Percentiles rank a stretch among this genome's conserved stretches.
Conservation (phyloP, 352 stramenopile species). For the Thraustochytrium sp. region DNA sequence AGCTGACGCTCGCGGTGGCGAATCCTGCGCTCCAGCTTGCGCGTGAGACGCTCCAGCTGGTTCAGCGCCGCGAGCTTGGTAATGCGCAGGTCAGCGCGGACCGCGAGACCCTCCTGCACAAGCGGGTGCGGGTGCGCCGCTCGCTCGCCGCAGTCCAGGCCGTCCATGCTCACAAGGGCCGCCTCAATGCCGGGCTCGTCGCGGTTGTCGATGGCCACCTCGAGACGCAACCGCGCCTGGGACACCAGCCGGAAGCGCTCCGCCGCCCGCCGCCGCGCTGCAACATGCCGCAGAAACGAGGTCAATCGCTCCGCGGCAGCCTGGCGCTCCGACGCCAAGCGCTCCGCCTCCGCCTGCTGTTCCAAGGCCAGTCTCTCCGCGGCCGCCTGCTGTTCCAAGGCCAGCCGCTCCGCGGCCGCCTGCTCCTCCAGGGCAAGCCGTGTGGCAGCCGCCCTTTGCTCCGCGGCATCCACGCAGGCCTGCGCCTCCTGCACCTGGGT, state of each 20-base stretch:
- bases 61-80: slow-evolving; percentile 20
- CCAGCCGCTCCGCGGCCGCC: too few species aligned
- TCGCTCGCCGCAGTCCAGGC: not conserved
- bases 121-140: not conserved
- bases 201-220: not conserved
- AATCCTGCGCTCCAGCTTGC: not conserved
- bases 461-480: too few species aligned
- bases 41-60: slow-evolving; percentile 29
- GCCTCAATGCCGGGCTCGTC: not conserved
- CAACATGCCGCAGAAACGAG: not conserved
- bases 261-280: not conserved
- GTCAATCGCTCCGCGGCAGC: too few species aligned
- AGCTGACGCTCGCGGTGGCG: not conserved
- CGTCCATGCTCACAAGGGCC: not conserved
- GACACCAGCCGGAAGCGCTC: not conserved
- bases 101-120: slow-evolving; percentile 8
- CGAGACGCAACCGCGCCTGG: not conserved
- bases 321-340: too few species aligned
- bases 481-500: too few species aligned
- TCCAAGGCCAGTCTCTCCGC: too few species aligned
- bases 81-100: not conserved
- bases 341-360: too few species aligned
- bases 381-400: too few species aligned
- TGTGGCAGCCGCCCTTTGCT: too few species aligned
- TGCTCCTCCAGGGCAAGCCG: too few species aligned